Evolutionary conservation across 2,329 filamentous ascomycete species (phyloP), one percentile per base, ranked within the genome.

Genomic region (Juglanconis oblonga): DNA sequence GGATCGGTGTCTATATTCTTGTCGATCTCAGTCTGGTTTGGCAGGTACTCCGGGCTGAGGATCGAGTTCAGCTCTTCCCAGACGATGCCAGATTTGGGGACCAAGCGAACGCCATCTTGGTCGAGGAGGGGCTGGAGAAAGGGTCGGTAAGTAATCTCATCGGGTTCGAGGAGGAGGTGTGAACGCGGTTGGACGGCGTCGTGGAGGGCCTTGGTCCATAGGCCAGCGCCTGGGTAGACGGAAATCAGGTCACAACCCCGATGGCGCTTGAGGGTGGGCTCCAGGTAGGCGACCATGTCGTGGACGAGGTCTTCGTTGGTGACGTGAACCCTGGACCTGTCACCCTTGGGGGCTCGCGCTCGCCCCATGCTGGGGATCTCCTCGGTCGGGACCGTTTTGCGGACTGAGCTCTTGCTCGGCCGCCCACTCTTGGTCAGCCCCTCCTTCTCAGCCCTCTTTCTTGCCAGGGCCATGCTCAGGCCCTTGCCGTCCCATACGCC

Each of bases 241-340:
- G 98, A 94, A 67, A 99, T 78, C 49, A 98, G 82, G 68, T 96
- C 92, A 74, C 93, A 92, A 57, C 91, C 90, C 53, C 80, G 77
- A 72, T 95, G 88, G 49, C 85, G 83, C 38, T 85, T 76, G 17
- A 98, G 81, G 3, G 86, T 86, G 1, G 83, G 81, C 2, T 83
- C 85, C n/a, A 96, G 76, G 62, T 90, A 90, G 6, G 84, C 71
- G 50, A 96, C 67, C 13, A 90, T 77, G 67, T 94, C 87, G 69
- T 92, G 89, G 40, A 45, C 36, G 44, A 36, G 75, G 40, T 72
- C 65, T 13, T 81, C 74, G 67, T 76, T 78, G 14, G 82, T 76
- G 31, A 88, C 72, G 64, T 87, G 83, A 42, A 87, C 74, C 29
- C 85, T 70, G 17, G 72, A 59, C 58, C 69, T 73, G 59, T 80